Evolutionary conservation across 768 basidiomycete genomes (phyloP).

Genomic region (Termitomyces sp.): DNA sequence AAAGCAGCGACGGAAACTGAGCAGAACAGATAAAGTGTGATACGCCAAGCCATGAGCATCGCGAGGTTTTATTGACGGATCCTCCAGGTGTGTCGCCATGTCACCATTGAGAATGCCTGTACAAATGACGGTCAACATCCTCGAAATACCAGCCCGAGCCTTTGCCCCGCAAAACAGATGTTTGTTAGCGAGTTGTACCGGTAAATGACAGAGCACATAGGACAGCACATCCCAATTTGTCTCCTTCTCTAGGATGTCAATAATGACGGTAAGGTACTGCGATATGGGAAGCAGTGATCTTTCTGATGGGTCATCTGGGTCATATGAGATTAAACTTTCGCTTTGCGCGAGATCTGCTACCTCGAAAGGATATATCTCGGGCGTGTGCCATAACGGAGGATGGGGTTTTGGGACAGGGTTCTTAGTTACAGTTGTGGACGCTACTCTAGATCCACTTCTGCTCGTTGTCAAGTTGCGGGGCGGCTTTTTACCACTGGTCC

Average conservation of each 20-base stretch:
- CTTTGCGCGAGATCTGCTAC: constrained; percentile 55
- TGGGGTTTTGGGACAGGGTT: constrained; percentile 28
- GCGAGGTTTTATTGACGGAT: constrained; percentile 60
- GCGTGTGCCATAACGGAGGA: constrained; percentile 60
- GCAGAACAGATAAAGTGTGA: constrained; percentile 79
- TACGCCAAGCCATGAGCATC: constrained; percentile 88
- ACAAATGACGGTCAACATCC: constrained; percentile 64
- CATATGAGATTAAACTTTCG: constrained; percentile 63
- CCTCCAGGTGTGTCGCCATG: constrained; percentile 45
- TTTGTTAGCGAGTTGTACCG: constrained; percentile 89
- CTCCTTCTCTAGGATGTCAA: constrained; percentile 65
- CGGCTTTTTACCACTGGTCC: constrained; percentile 31
- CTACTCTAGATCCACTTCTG: constrained; percentile 20
- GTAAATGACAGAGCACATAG: constrained; percentile 87
- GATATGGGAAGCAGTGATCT: constrained; percentile 65
- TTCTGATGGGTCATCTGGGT: constrained; percentile 38
- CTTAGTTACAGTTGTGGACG: constrained; percentile 24
- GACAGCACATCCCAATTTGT: constrained; percentile 91
- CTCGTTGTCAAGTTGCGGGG: constrained; percentile 21
- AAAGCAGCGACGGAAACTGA: constrained; percentile 82
- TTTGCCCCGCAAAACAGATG: constrained; percentile 93
- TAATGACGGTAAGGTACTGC: constrained; percentile 57
- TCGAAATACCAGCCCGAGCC: constrained; percentile 55
- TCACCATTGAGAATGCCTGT: constrained; percentile 52
- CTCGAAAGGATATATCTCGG: constrained; percentile 57